Conservation (phyloP, 2,329 filamentous ascomycete genomes). For the Aspergillus vadensis region DNA sequence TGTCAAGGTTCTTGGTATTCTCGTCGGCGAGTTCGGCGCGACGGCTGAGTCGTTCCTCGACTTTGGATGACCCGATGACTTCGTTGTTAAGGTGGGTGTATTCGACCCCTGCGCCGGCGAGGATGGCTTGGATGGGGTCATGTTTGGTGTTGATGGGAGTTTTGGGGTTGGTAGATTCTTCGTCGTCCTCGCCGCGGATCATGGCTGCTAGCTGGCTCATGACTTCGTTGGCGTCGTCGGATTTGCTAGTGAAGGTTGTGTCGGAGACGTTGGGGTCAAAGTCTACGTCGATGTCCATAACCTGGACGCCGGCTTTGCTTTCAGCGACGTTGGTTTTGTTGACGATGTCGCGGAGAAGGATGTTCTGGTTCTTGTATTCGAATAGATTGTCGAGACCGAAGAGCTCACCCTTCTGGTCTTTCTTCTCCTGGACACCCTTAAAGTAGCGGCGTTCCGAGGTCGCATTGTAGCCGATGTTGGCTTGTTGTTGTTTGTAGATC, state of each 20-base stretch:
- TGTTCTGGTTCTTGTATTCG: slow-evolving; percentile 73
- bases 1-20: slow-evolving; percentile 27
- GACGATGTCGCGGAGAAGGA: slow-evolving; percentile 89
- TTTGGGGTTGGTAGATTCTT: slow-evolving; percentile 24
- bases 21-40: slow-evolving; percentile 61
- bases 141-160: slow-evolving; percentile 46
- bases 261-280: slow-evolving; percentile 55
- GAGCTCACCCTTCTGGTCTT: slow-evolving; percentile 83
- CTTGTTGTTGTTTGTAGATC: slow-evolving; percentile 98
- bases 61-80: slow-evolving; percentile 85
- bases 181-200: slow-evolving; percentile 49
- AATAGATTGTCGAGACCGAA: slow-evolving; percentile 90
- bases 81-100: slow-evolving; percentile 98
- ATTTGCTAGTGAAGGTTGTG: slow-evolving; percentile 19
- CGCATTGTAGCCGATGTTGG: slow-evolving; percentile 94
- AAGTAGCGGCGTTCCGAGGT: slow-evolving; percentile 93
- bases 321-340: slow-evolving; percentile 98
- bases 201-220: slow-evolving; percentile 72
- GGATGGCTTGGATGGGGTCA: slow-evolving; percentile 84
- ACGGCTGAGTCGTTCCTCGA: slow-evolving; percentile 82
- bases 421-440: slow-evolving; percentile 84
- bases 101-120: slow-evolving; percentile 82
- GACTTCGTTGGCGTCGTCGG: slow-evolving; percentile 56
- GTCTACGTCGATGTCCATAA: slow-evolving; percentile 75
- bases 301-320: slow-evolving; percentile 77